Evolutionary conservation across 129 eudicot species (phyloP).

Genomic region (Apium graveolens): DNA sequence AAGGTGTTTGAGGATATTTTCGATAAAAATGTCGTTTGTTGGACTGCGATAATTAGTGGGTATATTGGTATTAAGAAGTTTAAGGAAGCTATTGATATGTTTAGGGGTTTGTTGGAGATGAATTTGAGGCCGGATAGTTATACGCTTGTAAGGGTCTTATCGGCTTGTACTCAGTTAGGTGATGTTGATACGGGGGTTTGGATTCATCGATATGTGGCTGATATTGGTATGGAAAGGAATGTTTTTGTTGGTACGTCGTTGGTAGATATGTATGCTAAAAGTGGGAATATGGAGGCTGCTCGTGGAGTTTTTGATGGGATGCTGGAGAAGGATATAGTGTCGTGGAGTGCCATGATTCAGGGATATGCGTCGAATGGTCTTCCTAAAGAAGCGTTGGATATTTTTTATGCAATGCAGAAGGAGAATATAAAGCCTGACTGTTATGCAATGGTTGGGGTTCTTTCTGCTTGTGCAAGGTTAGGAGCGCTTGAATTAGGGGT

Average conservation of each 20-base stretch:
- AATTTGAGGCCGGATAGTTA: constrained; percentile 71
- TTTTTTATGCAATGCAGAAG: constrained; percentile 46
- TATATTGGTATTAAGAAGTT: constrained; percentile 41
- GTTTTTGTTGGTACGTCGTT: constrained; percentile 58
- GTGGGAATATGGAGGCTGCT: constrained; percentile 62
- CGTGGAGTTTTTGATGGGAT: constrained; percentile 54
- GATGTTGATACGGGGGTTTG: constrained; percentile 52
- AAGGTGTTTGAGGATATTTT: constrained; percentile 76
- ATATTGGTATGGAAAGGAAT: constrained; percentile 46
- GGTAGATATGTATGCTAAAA: constrained; percentile 65
- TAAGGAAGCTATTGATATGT: constrained; percentile 50
- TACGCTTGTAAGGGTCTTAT: constrained; percentile 56
- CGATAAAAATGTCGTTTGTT: constrained; percentile 49
- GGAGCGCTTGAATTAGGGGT: constrained; percentile 79
- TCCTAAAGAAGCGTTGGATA: constrained; percentile 75
- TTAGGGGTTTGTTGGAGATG: constrained; percentile 38
- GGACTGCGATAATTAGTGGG: constrained; percentile 67
- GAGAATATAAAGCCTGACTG: constrained; percentile 48
- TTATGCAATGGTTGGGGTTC: constrained; percentile 66
- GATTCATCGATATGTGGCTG: constrained; percentile 40
- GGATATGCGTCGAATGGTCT: constrained; percentile 78
- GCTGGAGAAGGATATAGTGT: constrained; percentile 67
- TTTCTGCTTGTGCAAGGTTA: constrained; percentile 72
- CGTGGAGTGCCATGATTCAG: constrained; percentile 87
- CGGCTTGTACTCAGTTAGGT: constrained; percentile 59